phyloP scores from a whole-genome alignment of 2,329 filamentous ascomycete genomes.

The Colletotrichum trifolii region DNA sequence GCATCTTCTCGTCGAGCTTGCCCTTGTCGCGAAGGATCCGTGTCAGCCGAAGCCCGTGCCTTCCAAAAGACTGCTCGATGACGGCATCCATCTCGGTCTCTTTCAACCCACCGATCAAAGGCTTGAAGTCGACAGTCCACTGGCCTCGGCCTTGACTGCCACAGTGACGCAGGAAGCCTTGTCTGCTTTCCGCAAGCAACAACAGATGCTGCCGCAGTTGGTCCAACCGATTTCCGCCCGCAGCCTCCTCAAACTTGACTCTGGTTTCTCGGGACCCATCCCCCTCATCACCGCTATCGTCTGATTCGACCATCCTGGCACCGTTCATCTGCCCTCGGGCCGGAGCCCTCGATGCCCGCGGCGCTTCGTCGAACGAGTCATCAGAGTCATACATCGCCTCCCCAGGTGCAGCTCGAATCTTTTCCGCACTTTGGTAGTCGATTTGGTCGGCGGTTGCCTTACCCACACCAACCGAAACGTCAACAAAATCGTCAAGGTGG shows the following conservation, averaged over 20 bases:
- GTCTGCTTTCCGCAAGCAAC: constrained; percentile 75
- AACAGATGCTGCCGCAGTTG: constrained; percentile 79
- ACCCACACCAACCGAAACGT: constrained; percentile 68
- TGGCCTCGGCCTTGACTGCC: constrained; percentile 72
- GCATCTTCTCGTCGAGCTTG: constrained; percentile 92
- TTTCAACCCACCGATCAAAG: constrained; percentile 75
- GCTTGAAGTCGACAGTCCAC: constrained; percentile 87
- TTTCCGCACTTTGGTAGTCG: constrained; percentile 60
- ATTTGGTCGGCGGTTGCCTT: constrained; percentile 61
- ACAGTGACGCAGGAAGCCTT: constrained; percentile 75
- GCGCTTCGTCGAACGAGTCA: constrained; percentile 46
- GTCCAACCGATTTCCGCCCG: constrained; percentile 60
- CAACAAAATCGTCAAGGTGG: constrained; percentile 61
- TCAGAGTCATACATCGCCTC: constrained; percentile 45
- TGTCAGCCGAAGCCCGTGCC: constrained; percentile 82
- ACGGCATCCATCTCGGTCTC: constrained; percentile 85
- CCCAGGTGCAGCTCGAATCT: constrained; percentile 51
- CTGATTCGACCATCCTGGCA: constrained; percentile 48
- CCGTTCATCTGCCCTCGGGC: constrained; percentile 41
- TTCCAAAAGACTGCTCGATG: constrained; percentile 81
- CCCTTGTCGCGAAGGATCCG: constrained; percentile 88
- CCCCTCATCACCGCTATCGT: constrained; percentile 41
- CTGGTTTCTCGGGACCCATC: constrained; percentile 49
- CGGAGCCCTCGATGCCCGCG: constrained; percentile 39
- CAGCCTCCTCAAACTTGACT: constrained; percentile 64